Evolutionary conservation across 768 basidiomycete genomes (phyloP).

Genomic region (Boletus tomentosulus): DNA sequence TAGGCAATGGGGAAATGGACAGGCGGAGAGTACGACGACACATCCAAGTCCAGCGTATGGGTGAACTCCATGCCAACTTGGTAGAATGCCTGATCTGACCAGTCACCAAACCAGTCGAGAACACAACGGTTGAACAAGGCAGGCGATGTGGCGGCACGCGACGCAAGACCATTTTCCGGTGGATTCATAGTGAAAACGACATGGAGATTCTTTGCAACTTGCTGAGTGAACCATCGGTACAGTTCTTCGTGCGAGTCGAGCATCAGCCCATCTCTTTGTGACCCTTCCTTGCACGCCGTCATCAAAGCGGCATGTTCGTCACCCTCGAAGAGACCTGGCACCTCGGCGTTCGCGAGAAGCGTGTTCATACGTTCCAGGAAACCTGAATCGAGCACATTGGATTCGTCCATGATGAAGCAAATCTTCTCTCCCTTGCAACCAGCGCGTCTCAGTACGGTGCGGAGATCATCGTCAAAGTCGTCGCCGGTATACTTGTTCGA

Average conservation of each 20-base stretch:
- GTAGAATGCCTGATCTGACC: conserved; percentile 98
- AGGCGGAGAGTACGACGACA: conserved; percentile 76
- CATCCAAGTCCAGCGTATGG: conserved; percentile 86
- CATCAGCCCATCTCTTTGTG: conserved; percentile 98
- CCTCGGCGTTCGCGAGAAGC: conserved; percentile 97
- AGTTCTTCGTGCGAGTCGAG: conserved; percentile 96
- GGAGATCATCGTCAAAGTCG: conserved; percentile 97
- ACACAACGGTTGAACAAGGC: conserved; percentile 99
- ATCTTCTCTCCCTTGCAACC: conserved; percentile 99
- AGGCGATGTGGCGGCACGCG: conserved; percentile 94
- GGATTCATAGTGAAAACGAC: conserved; percentile 99
- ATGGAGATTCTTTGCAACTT: conserved; percentile 96
- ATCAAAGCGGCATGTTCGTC: conserved; percentile 97
- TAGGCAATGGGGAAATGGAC: conserved; percentile 86
- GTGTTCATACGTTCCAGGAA: conserved; percentile 99
- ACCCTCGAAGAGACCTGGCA: conserved; percentile 99
- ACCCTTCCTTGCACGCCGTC: conserved; percentile 99
- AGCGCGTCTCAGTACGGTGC: conserved; percentile 88
- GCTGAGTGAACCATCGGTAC: conserved; percentile 98
- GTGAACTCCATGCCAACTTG: conserved; percentile 99
- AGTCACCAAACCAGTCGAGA: conserved; percentile 99
- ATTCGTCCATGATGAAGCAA: conserved; percentile 99
- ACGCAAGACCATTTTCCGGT: conserved; percentile 91
- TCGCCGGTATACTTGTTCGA: conserved; percentile 99
- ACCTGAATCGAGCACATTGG: conserved; percentile 97